A percentile compares a stretch with the other conserved stretches of the same genome.
These are phyloP conservation scores for Tuctoria greenei DNA, from an alignment of 176 grass and related monocot species.

Conservation along the genomic window DNA sequence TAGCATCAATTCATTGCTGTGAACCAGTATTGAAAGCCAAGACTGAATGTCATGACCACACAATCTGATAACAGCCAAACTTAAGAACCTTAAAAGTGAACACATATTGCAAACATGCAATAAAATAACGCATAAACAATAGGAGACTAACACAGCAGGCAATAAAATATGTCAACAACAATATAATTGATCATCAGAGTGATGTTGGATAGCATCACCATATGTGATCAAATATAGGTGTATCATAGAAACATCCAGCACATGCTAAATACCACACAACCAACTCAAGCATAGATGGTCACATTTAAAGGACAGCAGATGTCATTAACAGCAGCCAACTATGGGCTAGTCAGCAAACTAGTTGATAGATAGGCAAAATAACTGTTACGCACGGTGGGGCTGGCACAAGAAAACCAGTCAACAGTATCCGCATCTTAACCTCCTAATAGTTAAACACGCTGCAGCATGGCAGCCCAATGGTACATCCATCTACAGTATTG, in stretches of 20 bases:
- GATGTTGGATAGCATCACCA: neutral
- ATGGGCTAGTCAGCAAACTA: slow-evolving; percentile 17
- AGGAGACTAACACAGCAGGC: neutral
- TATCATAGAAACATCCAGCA: neutral
- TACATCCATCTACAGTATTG: slow-evolving; percentile 32
- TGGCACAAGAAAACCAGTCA: slow-evolving; percentile 34
- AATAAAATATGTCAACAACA: neutral
- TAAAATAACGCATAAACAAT: neutral
- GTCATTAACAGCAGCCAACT: neutral
- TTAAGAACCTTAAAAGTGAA: neutral
- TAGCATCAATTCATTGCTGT: too few relatives aligned
- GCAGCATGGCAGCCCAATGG: slow-evolving; percentile 28
- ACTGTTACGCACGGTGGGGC: neutral
- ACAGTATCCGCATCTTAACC: slow-evolving; percentile 24
- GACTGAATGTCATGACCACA: too few relatives aligned
- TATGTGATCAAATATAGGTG: neutral
- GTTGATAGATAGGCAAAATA: slow-evolving; percentile 32
- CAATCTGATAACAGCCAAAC: neutral
- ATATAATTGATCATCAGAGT: neutral
- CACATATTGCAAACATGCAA: neutral
- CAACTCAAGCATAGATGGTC: neutral
- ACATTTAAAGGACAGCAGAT: neutral
- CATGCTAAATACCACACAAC: neutral
- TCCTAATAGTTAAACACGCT: slow-evolving; percentile 30
- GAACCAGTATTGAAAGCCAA: neutral